These are phyloP conservation scores for Pseudonectria buxi DNA, from an alignment of 2,329 filamentous ascomycete species.

Conservation along the genomic window DNA sequence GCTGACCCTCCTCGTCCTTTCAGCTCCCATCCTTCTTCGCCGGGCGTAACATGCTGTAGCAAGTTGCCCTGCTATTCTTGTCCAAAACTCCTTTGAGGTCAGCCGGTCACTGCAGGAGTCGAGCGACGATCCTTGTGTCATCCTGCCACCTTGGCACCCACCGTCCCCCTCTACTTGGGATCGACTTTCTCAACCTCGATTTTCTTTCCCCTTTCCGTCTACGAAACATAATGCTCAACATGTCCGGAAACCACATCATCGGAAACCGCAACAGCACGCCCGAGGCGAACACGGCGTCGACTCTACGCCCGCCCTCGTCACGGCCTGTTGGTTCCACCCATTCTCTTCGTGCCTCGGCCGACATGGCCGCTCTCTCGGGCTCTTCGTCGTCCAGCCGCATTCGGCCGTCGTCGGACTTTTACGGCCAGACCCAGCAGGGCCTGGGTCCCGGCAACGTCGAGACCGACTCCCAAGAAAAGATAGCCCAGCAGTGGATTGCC, in stretches of 20 bases:
- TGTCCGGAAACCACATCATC: constrained; percentile 63
- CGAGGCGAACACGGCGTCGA: constrained; percentile 74
- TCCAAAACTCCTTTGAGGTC: constrained; percentile 64
- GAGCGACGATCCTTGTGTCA: constrained; percentile 24
- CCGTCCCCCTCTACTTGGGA: constrained; percentile 13
- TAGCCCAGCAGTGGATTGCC: constrained; percentile 96
- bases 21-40: constrained; percentile 17
- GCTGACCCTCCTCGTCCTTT: constrained; percentile 13
- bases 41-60: constrained; percentile 28
- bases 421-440: constrained; percentile 66
- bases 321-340: constrained; percentile 71
- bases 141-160: constrained; percentile 11
- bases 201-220: constrained; percentile 5
- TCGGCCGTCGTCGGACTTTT: constrained; percentile 91
- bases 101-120: constrained; percentile 77
- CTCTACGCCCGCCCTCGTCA: constrained; percentile 75
- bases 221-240: constrained; percentile 45
- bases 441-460: constrained; percentile 64
- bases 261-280: constrained; percentile 96
- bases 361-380: constrained; percentile 77
- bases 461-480: constrained; percentile 78
- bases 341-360: constrained; percentile 88
- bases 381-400: constrained; percentile 69
- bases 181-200: constrained; percentile 4
- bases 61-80: constrained; percentile 22